phyloP scores from a whole-genome alignment of 768 basidiomycete species.

The Lactarius pseudohatsudake region DNA sequence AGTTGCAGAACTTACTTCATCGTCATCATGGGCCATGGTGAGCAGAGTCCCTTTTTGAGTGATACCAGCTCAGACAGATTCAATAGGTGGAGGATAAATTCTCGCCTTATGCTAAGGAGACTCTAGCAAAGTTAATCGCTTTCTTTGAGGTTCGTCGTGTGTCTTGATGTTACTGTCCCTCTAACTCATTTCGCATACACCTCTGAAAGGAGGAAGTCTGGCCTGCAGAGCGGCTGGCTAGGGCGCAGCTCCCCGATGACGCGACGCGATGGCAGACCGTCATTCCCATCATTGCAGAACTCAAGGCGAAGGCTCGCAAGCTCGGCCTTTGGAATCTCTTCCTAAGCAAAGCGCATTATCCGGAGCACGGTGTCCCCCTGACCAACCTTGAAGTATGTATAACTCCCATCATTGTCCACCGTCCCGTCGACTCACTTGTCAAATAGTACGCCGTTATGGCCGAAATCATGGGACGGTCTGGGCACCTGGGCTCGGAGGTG shows the following conservation, averaged over 20 bases:
- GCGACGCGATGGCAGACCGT: conserved; percentile 80
- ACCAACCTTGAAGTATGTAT: conserved; percentile 83
- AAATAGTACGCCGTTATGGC: conserved; percentile 93
- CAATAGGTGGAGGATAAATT: conserved; percentile 86
- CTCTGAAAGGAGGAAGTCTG: conserved; percentile 75
- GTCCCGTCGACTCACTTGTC: conserved; percentile 7
- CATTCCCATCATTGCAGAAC: conserved; percentile 74
- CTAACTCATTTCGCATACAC: neutral
- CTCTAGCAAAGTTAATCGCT: conserved; percentile 73
- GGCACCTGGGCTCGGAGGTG: conserved; percentile 78
- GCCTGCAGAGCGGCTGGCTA: conserved; percentile 74
- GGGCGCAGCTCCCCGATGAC: conserved; percentile 79
- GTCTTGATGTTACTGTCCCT: too few species aligned
- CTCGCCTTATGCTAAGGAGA: conserved; percentile 85
- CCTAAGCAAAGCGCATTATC: conserved; percentile 92
- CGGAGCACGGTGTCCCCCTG: conserved; percentile 83
- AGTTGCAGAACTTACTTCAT: conserved; percentile 72
- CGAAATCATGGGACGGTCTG: conserved; percentile 86
- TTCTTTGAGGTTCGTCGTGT: conserved; percentile 71
- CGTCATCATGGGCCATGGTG: conserved; percentile 87
- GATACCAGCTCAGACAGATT: conserved; percentile 26
- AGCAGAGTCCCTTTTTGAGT: too few species aligned
- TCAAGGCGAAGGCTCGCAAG: conserved; percentile 85
- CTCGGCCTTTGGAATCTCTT: conserved; percentile 97
- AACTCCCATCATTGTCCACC: neutral